Evolutionary conservation across 2,329 filamentous ascomycete species (phyloP), one percentile per base, ranked within the genome.

Genomic region (Venturia aucupariae): DNA sequence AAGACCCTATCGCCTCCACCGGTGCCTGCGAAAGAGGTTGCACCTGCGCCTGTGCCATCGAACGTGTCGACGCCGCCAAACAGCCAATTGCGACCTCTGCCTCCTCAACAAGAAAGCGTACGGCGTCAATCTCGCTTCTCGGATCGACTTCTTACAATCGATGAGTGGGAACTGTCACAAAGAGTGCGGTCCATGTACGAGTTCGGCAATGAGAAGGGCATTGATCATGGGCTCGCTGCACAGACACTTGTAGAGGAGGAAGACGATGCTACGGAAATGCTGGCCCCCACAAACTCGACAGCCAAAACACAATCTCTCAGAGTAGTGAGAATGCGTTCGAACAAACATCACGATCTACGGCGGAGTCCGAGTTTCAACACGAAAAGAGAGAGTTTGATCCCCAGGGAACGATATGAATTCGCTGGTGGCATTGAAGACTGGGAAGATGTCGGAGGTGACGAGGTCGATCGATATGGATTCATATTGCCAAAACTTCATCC

Each of bases 381-480:
- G 66, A 60, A 71, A 69, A 61, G 67, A 63, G 64, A 70, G 59
- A 73, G 71, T 24, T 68, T 72, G 39, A 78, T 81, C 65, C 74
- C 76, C 61, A 78, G 80, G 67, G 81, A 86, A 67, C 76, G 80
- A 13, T 76, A 78, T 61, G 85, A 87, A 72, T 73, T 82, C 39
- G 84, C 85, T 27, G 85, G 85, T 8, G 85, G 85, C 2, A 80
- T 86, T 60, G 85, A 88, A 67, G 84, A 87, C 68, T 88, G 85
- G 85, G 79, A 83, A 66, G 80, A 87, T 71, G 75, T 88, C 13
- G 77, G 81, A 22, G 82, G 78, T 6, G 81, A 76, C 17, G 81
- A 86, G 67, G 84, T 87, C 3, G 85, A 88, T 71, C 79, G 85
- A 66, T 88, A 87, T 71, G 85, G 85, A 11, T 88, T 88, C 73